These are phyloP conservation scores for Ophiocordyceps sinensis DNA, from an alignment of 2,329 filamentous ascomycete species.

Conservation along the genomic window DNA sequence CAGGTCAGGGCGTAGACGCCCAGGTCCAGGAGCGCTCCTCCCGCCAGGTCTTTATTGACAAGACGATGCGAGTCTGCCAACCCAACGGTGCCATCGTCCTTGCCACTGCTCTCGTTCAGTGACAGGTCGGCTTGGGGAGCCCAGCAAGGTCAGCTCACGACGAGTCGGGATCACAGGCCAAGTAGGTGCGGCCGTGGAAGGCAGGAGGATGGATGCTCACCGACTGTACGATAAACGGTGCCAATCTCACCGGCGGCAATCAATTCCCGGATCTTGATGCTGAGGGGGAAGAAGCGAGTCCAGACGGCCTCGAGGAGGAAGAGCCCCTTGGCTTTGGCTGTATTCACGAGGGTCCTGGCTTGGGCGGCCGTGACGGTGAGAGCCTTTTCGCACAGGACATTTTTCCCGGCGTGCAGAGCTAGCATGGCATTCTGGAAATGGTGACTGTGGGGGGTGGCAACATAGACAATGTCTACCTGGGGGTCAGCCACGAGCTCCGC, in stretches of 20 bases:
- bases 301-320: conserved; percentile 82
- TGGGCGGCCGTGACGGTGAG: conserved; percentile 76
- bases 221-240: conserved; percentile 43
- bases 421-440: conserved; percentile 86
- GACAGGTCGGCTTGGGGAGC: conserved; percentile 37
- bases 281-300: conserved; percentile 80
- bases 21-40: conserved; percentile 69
- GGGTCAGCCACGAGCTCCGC: conserved; percentile 65
- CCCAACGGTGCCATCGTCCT: conserved; percentile 34
- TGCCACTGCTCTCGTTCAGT: conserved; percentile 41
- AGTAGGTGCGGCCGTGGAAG: background rate
- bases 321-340: conserved; percentile 56
- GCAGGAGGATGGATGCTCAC: conserved; percentile 19
- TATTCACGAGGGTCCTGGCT: conserved; percentile 54
- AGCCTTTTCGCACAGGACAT: conserved; percentile 83
- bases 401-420: conserved; percentile 69
- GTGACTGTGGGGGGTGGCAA: conserved; percentile 82
- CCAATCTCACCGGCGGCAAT: conserved; percentile 40
- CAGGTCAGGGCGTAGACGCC: conserved; percentile 83
- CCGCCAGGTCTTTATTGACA: conserved; percentile 69
- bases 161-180: too few species aligned
- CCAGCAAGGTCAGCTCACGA: conserved; percentile 2
- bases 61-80: conserved; percentile 55
- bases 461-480: conserved; percentile 73
- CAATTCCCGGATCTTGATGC: conserved; percentile 58